Conservation (phyloP, 495 filamentous ascomycete genomes). For the Aspergillus ellipticus region DNA sequence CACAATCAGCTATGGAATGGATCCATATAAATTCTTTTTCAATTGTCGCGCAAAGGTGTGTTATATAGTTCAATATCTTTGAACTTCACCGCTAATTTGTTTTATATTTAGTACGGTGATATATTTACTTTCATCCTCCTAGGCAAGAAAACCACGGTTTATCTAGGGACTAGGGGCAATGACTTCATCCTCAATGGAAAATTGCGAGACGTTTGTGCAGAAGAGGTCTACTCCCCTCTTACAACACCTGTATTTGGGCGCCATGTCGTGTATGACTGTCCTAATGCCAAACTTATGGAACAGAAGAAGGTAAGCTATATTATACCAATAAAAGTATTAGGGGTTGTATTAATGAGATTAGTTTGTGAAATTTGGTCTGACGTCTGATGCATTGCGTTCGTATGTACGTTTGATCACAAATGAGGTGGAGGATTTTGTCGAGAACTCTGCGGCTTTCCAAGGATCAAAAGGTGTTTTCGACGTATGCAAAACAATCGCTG, state of each 20-base stretch:
- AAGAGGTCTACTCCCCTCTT: constrained; percentile 60
- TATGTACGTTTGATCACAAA: constrained; percentile 55
- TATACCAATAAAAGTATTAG: not conserved
- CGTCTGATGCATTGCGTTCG: constrained; percentile 57
- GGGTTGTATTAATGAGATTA: constrained; percentile 19
- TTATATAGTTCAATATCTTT: not conserved
- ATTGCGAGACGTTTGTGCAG: constrained; percentile 58
- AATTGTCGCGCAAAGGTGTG: constrained; percentile 50
- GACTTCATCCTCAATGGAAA: constrained; percentile 63
- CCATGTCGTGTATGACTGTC: constrained; percentile 64
- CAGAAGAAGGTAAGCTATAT: constrained; percentile 55
- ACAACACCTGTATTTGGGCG: constrained; percentile 62
- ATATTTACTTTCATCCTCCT: constrained; percentile 63
- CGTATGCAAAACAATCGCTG: constrained; percentile 52
- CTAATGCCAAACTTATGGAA: constrained; percentile 65
- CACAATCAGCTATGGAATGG: constrained; percentile 62
- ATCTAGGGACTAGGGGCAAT: constrained; percentile 58
- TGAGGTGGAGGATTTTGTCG: constrained; percentile 51
- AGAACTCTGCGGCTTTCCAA: constrained; percentile 44
- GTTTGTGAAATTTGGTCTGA: constrained; percentile 66
- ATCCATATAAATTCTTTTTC: constrained; percentile 61
- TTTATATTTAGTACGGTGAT: constrained; percentile 52
- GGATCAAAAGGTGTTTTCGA: constrained; percentile 46
- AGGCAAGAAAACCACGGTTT: constrained; percentile 61
- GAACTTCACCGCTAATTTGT: not conserved